These are phyloP conservation scores for Vitis riparia DNA, from an alignment of 164 flowering plant species.

Conservation along the genomic window DNA sequence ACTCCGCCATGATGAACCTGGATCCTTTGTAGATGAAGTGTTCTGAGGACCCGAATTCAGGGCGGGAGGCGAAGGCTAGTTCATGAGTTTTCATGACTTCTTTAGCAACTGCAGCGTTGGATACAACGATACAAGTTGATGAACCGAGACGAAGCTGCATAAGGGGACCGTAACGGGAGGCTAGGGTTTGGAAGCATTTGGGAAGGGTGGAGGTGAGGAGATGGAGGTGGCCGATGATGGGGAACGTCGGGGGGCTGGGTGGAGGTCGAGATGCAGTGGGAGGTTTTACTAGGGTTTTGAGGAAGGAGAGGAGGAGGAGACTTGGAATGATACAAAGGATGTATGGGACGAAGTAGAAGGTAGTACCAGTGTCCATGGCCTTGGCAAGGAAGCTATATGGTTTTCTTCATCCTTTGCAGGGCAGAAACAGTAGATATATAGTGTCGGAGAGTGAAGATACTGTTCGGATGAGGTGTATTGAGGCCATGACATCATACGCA, in stretches of 20 bases:
- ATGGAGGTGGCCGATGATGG: conserved; percentile 40
- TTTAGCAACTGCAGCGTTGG: conserved; percentile 25
- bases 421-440: no score
- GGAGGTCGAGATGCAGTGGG: conserved; percentile 1
- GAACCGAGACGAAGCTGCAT: conserved; percentile 30
- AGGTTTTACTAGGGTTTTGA: background rate
- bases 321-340: no score
- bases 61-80: conserved; percentile 21
- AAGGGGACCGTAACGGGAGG: conserved; percentile 33
- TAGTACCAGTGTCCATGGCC: no score
- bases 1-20: conserved; percentile 25
- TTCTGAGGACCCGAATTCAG: conserved; percentile 33
- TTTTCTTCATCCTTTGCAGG: no score
- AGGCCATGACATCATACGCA: no score
- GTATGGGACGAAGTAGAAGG: no score
- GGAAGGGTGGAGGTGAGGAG: conserved; percentile 17
- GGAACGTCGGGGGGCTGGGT: conserved; percentile 35
- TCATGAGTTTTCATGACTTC: conserved; percentile 35
- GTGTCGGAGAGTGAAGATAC: no score
- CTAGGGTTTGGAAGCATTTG: conserved; percentile 24
- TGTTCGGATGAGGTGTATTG: no score
- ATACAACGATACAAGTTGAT: conserved; percentile 20
- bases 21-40: conserved; percentile 28
- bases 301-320: conserved; percentile 10
- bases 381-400: no score